Evolutionary conservation across 305 asterid genomes (phyloP).

Genomic region (Fraxinus platypoda): DNA sequence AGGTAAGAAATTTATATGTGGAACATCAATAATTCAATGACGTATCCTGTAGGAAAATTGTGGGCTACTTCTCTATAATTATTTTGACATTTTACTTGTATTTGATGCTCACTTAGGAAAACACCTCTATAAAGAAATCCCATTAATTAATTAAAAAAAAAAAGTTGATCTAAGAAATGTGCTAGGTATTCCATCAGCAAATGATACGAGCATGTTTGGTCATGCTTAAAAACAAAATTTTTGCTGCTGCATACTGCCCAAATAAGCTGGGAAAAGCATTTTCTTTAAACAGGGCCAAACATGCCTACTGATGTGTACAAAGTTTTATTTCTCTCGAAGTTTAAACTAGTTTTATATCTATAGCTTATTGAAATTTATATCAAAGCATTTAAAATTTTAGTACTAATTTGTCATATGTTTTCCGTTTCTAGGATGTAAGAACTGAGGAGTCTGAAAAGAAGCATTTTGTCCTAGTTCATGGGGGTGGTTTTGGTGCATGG

Average conservation of each 20-base stretch:
- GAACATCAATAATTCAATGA: background rate
- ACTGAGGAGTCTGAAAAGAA: conserved; percentile 26
- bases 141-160: no score
- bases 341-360: background rate
- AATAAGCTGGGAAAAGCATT: background rate
- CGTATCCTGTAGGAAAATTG: background rate
- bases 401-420: background rate
- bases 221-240: background rate
- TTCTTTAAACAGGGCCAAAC: background rate
- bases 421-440: conserved; percentile 24
- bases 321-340: background rate
- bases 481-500: conserved; percentile 74
- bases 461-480: conserved; percentile 62
- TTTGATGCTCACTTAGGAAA: background rate
- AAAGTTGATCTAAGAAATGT: background rate
- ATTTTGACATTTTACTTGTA: background rate
- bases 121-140: background rate
- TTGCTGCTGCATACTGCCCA: background rate
- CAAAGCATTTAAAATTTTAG: background rate
- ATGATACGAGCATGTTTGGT: background rate
- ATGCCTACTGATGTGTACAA: background rate
- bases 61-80: background rate
- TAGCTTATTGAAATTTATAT: background rate
- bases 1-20: background rate
- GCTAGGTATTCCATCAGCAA: background rate